Evolutionary conservation across 2,329 filamentous ascomycete species (phyloP).

Genomic region (Chrysosporium queenslandicum): DNA sequence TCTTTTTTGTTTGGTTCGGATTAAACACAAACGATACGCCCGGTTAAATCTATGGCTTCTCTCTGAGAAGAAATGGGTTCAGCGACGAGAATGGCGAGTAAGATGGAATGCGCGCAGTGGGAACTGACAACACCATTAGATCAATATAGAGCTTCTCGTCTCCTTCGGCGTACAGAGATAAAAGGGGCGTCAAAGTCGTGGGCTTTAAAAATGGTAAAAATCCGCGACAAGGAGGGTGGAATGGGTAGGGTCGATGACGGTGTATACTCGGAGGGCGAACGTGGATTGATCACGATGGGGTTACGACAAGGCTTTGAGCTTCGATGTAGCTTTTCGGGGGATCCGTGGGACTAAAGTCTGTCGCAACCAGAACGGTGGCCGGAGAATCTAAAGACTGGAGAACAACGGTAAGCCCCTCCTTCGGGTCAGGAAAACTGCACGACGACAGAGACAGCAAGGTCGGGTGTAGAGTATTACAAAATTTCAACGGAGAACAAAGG

Average conservation of each 20-base stretch:
- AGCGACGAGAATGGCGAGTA: not conserved
- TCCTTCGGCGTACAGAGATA: not conserved
- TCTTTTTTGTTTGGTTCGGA: not conserved
- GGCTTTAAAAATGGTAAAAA: not conserved
- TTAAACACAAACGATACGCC: conserved; percentile 1
- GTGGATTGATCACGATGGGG: conserved; percentile 1
- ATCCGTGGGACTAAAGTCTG: conserved; percentile 5
- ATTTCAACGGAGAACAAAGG: not conserved
- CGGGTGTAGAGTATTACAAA: too few species aligned
- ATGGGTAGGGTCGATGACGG: not conserved
- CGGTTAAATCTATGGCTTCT: conserved; percentile 13
- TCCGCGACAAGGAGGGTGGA: not conserved
- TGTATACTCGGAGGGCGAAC: not conserved
- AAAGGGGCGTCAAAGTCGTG: not conserved
- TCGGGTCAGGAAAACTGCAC: not conserved
- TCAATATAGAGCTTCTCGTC: not conserved
- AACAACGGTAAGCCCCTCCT: not conserved
- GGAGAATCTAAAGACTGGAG: not conserved
- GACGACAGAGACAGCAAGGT: not conserved
- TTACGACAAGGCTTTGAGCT: conserved; percentile 2
- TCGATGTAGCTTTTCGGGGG: not conserved
- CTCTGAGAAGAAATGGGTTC: conserved; percentile 10
- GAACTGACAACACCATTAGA: conserved; percentile 10
- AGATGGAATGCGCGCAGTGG: conserved; percentile 5
- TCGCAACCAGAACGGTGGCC: conserved; percentile 3